These are phyloP conservation scores for Gnaphalium uliginosum DNA, from an alignment of 129 eudicot genomes.

Conservation along the genomic window DNA sequence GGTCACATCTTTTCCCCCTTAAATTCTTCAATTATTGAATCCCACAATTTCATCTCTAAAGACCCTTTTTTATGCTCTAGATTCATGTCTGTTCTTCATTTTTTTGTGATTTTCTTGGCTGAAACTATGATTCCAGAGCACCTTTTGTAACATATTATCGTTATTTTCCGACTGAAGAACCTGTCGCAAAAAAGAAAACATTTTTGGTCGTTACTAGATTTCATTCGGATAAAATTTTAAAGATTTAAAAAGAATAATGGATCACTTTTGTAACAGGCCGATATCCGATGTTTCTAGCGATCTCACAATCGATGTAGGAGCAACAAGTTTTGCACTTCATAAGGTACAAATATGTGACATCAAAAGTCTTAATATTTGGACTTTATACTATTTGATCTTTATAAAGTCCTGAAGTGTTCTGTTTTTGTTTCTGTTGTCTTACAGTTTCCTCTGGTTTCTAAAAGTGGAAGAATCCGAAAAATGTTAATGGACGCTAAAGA, in stretches of 20 bases:
- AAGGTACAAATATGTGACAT: conserved; percentile 46
- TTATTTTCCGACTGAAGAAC: background rate
- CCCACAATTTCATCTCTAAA: conserved; percentile 9
- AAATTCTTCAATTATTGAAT: conserved; percentile 29
- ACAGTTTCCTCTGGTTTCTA: conserved; percentile 89
- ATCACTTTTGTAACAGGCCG: conserved; percentile 64
- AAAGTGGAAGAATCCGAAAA: conserved; percentile 84
- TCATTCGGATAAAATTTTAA: background rate
- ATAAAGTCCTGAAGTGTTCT: background rate
- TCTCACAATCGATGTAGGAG: conserved; percentile 79
- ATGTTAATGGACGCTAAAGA: conserved; percentile 74
- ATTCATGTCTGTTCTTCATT: conserved; percentile 4
- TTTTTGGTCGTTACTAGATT: background rate
- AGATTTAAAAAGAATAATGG: background rate
- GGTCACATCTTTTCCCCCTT: conserved; percentile 20
- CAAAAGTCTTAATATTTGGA: background rate
- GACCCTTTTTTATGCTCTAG: conserved; percentile 18
- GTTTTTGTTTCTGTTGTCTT: conserved; percentile 19
- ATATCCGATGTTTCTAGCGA: conserved; percentile 98
- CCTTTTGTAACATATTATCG: background rate
- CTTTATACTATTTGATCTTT: background rate
- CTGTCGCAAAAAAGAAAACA: background rate
- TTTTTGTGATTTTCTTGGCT: background rate
- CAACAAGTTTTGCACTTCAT: conserved; percentile 86
- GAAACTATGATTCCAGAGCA: background rate